A percentile compares a stretch with the other conserved stretches of the same genome.
Conservation (phyloP, 2,329 filamentous ascomycete species). For the Diaporthe humulicola region DNA sequence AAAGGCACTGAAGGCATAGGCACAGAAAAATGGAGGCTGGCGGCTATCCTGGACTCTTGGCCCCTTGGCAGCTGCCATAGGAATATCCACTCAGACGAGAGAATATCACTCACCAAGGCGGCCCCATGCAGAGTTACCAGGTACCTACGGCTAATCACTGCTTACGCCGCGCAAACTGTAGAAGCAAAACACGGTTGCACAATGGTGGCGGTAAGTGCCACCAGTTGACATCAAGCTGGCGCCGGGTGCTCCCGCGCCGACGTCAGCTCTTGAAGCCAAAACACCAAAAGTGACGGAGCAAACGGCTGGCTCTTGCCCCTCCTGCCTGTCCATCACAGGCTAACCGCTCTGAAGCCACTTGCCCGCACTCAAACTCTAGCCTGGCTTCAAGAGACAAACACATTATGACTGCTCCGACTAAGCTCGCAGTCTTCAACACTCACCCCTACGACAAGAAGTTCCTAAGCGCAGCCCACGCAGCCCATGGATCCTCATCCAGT, state of each 20-base stretch:
- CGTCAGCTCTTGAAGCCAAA: neutral
- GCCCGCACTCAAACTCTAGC: neutral
- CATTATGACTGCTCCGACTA: constrained; percentile 54
- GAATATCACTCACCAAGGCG: constrained; percentile 9
- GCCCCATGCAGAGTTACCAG: neutral
- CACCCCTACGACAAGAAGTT: constrained; percentile 74
- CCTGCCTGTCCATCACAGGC: neutral
- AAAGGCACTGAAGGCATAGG: neutral
- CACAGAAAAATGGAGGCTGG: constrained; percentile 2
- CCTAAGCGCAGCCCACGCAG: constrained; percentile 58
- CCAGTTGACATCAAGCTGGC: neutral
- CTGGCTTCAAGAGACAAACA: neutral
- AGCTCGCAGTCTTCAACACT: constrained; percentile 74
- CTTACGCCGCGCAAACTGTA: constrained; percentile 1
- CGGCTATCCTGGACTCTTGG: neutral
- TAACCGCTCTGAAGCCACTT: neutral
- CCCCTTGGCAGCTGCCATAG: constrained; percentile 3
- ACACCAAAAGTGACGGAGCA: constrained; percentile 10
- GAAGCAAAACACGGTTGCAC: neutral
- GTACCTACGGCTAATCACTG: neutral
- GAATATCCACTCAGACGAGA: neutral
- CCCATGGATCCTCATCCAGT: constrained; percentile 46
- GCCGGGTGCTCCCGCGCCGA: constrained; percentile 10
- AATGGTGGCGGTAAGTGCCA: neutral
- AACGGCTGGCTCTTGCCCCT: neutral